Conservation (phyloP, 495 filamentous ascomycete species). For the Aspergillus heteromorphus region DNA sequence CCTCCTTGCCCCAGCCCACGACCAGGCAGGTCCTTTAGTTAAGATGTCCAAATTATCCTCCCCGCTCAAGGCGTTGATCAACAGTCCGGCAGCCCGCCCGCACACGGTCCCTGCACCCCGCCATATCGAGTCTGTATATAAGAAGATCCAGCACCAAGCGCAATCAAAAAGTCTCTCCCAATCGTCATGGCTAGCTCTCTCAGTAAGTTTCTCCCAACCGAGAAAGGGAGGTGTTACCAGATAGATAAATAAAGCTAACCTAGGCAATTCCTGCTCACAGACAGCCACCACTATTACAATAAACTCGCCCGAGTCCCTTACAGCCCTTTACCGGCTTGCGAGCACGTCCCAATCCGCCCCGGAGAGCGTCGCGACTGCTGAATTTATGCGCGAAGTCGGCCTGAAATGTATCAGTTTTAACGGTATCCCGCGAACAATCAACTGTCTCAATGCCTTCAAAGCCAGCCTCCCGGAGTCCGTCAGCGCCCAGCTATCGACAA, state of each 20-base stretch:
- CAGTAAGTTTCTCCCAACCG: constrained; percentile 34
- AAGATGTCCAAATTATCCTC: constrained; percentile 65
- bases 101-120: constrained; percentile 58
- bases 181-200: constrained; percentile 60
- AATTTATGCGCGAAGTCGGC: constrained; percentile 72
- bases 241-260: background rate
- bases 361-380: constrained; percentile 52
- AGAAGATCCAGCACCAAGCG: constrained; percentile 51
- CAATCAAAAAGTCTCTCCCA: constrained; percentile 48
- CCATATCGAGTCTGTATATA: constrained; percentile 55
- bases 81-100: constrained; percentile 59
- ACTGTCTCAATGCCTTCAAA: constrained; percentile 65
- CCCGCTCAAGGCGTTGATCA: constrained; percentile 66
- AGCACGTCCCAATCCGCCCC: constrained; percentile 27
- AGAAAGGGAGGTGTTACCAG: background rate
- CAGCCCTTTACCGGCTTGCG: constrained; percentile 49
- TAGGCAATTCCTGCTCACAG: constrained; percentile 28
- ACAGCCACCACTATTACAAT: constrained; percentile 70
- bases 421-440: constrained; percentile 76
- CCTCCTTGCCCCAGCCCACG: too few species aligned
- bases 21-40: too few species aligned
- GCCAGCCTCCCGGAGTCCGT: constrained; percentile 47
- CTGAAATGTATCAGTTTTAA: constrained; percentile 84
- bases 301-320: constrained; percentile 64
- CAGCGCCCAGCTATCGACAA: constrained; percentile 35